Base-by-base conservation (phyloP, 2,329 filamentous ascomycete genomes). In the Calonectria montana region DNA sequence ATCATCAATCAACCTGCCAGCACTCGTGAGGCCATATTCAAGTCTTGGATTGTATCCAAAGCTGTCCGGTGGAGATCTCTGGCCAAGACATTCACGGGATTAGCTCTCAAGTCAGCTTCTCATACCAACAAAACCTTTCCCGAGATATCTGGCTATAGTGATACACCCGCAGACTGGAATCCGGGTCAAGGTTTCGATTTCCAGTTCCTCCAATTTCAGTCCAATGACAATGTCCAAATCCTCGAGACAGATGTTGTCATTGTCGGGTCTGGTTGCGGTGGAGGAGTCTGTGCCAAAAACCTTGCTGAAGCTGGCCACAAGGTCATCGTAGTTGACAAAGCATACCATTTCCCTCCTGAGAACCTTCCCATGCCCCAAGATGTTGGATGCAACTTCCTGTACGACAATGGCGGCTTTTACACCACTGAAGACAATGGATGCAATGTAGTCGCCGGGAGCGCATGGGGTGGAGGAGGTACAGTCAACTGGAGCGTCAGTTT, bases 181-280 rank as follows among this genome's bases (percentile, higher is more conserved):
- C 84, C 88, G 0, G 88, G 85, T 2, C 83, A 87, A 43, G 86
- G 86, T 4, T 90, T 88, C 71, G 84, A 89, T 41, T 94, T 89
- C 79, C 81, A 86, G 0, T 94, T 94, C 76, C 79, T 93, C 55
- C 91, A 94, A 78, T 86, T 93, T 75, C 82, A 80, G 2, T 65
- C 78, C 2, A 81, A 79, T 7, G 74, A 76, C n/a, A 75, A 79
- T 5, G 86, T 90, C 0, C 90, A 92, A 73, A 87, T 88, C 3
- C 84, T 97, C 45, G 91, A 95, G 66, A 93, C 94, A 0, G 96
- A 98, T 81, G 91, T 97, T 1, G 91, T 97, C 47, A 91, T 98
- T 70, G 88, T 98, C 23, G 96, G 96, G 2, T 97, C 94, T 43
- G 96, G 96, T 31, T 97, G 94, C 77, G 96, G 96, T 73, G 95